phyloP scores from a whole-genome alignment of 179 eudicot genomes.

The Silene noctiflora region DNA sequence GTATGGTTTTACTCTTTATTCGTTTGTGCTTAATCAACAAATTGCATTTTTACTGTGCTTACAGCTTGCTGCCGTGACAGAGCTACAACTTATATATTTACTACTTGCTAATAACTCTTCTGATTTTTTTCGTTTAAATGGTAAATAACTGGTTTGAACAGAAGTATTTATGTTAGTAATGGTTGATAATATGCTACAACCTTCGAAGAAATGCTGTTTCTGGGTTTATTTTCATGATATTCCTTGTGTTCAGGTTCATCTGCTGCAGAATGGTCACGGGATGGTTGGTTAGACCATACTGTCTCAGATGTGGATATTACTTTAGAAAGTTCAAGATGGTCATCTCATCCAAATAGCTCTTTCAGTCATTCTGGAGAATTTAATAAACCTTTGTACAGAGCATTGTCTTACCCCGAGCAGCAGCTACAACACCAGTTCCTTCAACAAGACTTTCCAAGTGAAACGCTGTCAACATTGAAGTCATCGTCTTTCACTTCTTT shows the following conservation, averaged over 20 bases:
- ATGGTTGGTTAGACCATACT: constrained; percentile 54
- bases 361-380: constrained; percentile 39
- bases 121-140: background rate
- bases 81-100: background rate
- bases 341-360: constrained; percentile 59
- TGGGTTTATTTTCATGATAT: background rate
- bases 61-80: background rate
- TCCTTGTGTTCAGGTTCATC: constrained; percentile 52
- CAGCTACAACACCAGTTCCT: constrained; percentile 40
- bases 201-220: background rate
- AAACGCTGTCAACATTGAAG: constrained; percentile 40
- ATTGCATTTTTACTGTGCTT: background rate
- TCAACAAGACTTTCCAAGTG: constrained; percentile 48
- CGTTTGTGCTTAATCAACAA: background rate
- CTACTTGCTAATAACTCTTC: too few species aligned
- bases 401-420: constrained; percentile 53
- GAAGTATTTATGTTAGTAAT: background rate
- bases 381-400: constrained; percentile 49
- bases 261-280: constrained; percentile 60
- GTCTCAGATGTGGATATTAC: constrained; percentile 45
- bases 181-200: background rate
- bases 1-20: background rate
- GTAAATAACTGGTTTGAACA: background rate
- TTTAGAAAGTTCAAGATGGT: constrained; percentile 59
- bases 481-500: constrained; percentile 59